phyloP scores from a whole-genome alignment of 495 filamentous ascomycete species.

The Daldinia decipiens region DNA sequence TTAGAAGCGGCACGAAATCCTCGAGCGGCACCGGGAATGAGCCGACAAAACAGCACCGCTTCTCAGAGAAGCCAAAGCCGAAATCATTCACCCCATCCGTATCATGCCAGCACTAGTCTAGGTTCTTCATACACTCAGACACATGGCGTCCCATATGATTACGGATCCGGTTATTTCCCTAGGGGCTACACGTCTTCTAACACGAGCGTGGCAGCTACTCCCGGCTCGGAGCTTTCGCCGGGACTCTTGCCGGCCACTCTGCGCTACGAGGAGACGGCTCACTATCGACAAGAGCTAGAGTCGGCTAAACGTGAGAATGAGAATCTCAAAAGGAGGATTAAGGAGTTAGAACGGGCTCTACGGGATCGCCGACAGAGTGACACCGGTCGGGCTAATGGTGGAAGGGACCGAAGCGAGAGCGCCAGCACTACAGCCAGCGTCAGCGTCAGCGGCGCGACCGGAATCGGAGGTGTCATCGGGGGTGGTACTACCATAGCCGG shows the following conservation, averaged over 20 bases:
- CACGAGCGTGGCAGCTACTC: slow-evolving; percentile 48
- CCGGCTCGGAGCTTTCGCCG: slow-evolving; percentile 54
- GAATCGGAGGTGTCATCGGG: slow-evolving; percentile 33
- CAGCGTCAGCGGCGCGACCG: slow-evolving; percentile 42
- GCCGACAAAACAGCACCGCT: slow-evolving; percentile 57
- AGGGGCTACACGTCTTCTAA: slow-evolving; percentile 39
- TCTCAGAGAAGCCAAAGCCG: slow-evolving; percentile 55
- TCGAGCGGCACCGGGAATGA: slow-evolving; percentile 50
- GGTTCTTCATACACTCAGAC: slow-evolving; percentile 39
- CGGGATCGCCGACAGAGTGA: slow-evolving; percentile 59
- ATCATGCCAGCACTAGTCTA: slow-evolving; percentile 34
- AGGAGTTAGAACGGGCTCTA: slow-evolving; percentile 72
- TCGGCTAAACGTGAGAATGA: slow-evolving; percentile 83
- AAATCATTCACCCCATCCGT: slow-evolving; percentile 53
- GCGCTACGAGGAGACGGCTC: slow-evolving; percentile 76
- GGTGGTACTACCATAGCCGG: slow-evolving; percentile 42
- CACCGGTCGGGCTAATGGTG: slow-evolving; percentile 47
- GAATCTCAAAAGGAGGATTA: slow-evolving; percentile 72
- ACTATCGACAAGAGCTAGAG: slow-evolving; percentile 77
- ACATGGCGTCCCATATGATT: slow-evolving; percentile 36
- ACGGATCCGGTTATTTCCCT: slow-evolving; percentile 52
- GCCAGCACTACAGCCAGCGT: slow-evolving; percentile 45
- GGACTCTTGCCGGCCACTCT: slow-evolving; percentile 62
- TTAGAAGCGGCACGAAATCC: slow-evolving; percentile 48
- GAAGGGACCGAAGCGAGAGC: slow-evolving; percentile 57